phyloP scores from a whole-genome alignment of 2,329 filamentous ascomycete genomes.

The Hypoxylon sp. region DNA sequence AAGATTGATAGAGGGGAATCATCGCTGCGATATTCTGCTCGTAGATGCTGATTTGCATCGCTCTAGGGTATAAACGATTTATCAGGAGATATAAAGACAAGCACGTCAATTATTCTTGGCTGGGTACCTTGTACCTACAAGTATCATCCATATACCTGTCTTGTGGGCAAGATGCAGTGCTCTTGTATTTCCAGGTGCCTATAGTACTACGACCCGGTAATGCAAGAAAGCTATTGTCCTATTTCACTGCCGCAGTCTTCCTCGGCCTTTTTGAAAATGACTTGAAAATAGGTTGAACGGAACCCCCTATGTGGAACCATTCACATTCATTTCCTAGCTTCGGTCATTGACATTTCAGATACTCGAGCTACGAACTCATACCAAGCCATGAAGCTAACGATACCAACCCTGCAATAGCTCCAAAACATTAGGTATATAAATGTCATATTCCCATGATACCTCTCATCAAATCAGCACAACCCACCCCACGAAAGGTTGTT shows the following conservation, averaged over 20 bases:
- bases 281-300: background rate
- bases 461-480: background rate
- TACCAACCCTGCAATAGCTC: background rate
- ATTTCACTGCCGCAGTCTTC: background rate
- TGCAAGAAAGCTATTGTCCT: background rate
- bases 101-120: too few relatives aligned
- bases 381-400: background rate
- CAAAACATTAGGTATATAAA: background rate
- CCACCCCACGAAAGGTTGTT: background rate
- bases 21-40: background rate
- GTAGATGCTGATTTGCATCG: background rate
- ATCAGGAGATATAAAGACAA: too few relatives aligned
- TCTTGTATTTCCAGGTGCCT: background rate
- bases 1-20: background rate
- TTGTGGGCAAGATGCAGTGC: background rate
- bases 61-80: background rate
- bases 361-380: too few relatives aligned
- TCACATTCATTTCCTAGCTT: background rate
- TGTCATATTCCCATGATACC: background rate
- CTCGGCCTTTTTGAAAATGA: too few relatives aligned
- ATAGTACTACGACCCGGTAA: background rate
- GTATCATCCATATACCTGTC: background rate
- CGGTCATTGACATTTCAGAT: too few relatives aligned
- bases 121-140: too few relatives aligned
- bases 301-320: background rate